Evolutionary conservation across 73 alveolate species (phyloP).

Genomic region (Strombidium stylifer): DNA sequence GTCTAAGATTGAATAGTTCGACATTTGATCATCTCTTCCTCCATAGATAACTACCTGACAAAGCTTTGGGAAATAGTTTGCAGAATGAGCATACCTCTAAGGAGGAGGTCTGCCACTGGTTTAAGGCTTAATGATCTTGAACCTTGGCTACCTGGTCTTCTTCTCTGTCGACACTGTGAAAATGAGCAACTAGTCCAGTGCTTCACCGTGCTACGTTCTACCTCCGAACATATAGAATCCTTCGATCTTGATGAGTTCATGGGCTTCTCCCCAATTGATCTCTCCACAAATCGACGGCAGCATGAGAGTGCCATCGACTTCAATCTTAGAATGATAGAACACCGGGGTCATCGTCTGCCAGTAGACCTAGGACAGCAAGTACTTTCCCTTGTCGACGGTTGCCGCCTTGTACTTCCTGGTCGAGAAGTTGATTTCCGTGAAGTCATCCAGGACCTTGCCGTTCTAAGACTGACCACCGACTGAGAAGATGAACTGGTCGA

Average conservation of each 20-base stretch:
- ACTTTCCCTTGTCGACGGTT: too few relatives aligned
- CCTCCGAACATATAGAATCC: slow-evolving; percentile 97
- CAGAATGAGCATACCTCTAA: slow-evolving; percentile 84
- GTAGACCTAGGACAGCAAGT: too few relatives aligned
- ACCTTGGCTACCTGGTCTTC: slow-evolving; percentile 36
- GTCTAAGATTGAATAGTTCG: neutral
- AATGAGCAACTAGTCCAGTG: slow-evolving; percentile 70
- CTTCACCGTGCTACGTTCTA: slow-evolving; percentile 68
- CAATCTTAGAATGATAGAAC: slow-evolving; percentile 10
- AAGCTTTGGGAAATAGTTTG: slow-evolving; percentile 71
- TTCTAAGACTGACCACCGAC: slow-evolving; percentile 15
- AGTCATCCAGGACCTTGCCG: slow-evolving; percentile 2
- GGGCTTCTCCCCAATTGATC: slow-evolving; percentile 28
- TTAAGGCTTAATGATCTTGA: slow-evolving; percentile 61
- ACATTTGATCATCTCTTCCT: slow-evolving; percentile 83
- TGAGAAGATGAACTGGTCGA: slow-evolving; percentile 1
- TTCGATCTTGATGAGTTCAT: slow-evolving; percentile 39
- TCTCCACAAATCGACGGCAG: neutral
- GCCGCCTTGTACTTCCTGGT: too few relatives aligned
- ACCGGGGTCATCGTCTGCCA: too few relatives aligned
- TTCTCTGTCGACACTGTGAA: slow-evolving; percentile 68
- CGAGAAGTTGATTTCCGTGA: slow-evolving; percentile 2
- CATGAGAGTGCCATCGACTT: neutral
- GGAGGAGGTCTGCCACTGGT: slow-evolving; percentile 84
- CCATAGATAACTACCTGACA: slow-evolving; percentile 81